phyloP scores from a whole-genome alignment of 2,329 filamentous ascomycete genomes.

The Bipolaris oryzae region DNA sequence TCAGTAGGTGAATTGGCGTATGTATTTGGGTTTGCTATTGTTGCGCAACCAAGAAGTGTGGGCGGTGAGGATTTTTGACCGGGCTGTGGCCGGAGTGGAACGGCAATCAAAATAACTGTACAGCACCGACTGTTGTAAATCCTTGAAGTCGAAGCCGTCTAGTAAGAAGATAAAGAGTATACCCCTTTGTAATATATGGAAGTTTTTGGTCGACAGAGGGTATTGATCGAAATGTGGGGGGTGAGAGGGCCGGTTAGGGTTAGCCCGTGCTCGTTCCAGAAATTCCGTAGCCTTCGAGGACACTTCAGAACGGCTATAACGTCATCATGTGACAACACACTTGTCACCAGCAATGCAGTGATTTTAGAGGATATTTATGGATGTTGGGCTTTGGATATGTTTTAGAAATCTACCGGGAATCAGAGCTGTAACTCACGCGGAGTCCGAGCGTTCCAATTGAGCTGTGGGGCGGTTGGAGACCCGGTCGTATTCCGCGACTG shows the following conservation, averaged over 20 bases:
- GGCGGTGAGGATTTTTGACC: slow-evolving; percentile 18
- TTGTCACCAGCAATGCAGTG: not conserved
- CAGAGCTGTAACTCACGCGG: not conserved
- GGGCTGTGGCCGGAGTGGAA: slow-evolving; percentile 7
- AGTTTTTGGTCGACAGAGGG: not conserved
- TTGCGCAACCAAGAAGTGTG: slow-evolving; percentile 5
- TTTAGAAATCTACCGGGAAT: not conserved
- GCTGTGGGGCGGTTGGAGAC: not conserved
- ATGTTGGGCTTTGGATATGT: not conserved
- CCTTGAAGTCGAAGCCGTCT: not conserved
- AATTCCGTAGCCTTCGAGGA: slow-evolving; percentile 16
- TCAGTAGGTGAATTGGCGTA: not conserved
- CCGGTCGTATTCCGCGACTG: not conserved
- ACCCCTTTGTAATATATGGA: not conserved
- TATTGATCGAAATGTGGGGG: slow-evolving; percentile 4
- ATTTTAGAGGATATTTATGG: not conserved
- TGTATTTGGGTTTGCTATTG: slow-evolving; percentile 6
- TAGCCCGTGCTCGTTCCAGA: slow-evolving; percentile 19
- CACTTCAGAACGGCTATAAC: slow-evolving; percentile 9
- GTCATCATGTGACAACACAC: slow-evolving; percentile 11
- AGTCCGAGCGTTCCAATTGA: not conserved
- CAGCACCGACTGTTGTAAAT: not conserved
- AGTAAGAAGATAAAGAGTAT: not conserved
- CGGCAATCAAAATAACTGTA: slow-evolving; percentile 3
- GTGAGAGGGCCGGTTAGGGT: slow-evolving; percentile 5